These are phyloP conservation scores for Scheffersomyces stambukii DNA, from an alignment of 1,139 yeast species.

Conservation along the genomic window DNA sequence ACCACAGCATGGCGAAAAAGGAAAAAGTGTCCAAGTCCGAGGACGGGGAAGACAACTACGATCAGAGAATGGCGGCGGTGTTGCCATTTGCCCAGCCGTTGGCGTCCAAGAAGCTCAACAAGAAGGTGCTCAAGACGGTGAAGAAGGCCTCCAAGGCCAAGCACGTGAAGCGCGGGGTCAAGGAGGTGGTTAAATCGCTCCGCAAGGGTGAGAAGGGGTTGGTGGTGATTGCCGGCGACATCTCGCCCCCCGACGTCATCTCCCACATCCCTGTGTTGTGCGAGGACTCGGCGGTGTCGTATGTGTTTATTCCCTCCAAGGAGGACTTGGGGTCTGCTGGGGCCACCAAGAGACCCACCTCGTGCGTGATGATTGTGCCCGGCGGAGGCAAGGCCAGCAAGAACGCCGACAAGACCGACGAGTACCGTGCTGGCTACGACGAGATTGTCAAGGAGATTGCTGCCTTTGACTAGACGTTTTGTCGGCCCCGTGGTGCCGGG, in stretches of 20 bases:
- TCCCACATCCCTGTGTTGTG: slow-evolving; percentile 97
- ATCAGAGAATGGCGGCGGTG: slow-evolving; percentile 82
- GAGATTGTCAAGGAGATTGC: slow-evolving; percentile 88
- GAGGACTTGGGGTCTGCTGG: slow-evolving; percentile 99
- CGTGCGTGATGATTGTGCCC: slow-evolving; percentile 96
- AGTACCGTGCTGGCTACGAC: slow-evolving; percentile 88
- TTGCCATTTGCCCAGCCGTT: slow-evolving; percentile 92
- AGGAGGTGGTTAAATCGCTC: slow-evolving; percentile 96
- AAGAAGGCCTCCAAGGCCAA: slow-evolving; percentile 97
- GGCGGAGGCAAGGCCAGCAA: slow-evolving; percentile 88
- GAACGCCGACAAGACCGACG: slow-evolving; percentile 75
- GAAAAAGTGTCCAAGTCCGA: slow-evolving; percentile 42
- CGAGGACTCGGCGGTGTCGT: slow-evolving; percentile 91
- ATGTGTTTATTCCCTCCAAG: slow-evolving; percentile 89
- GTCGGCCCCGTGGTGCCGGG: background rate
- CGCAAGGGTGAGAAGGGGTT: slow-evolving; percentile 98
- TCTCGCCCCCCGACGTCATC: slow-evolving; percentile 94
- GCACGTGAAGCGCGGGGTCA: slow-evolving; percentile 97
- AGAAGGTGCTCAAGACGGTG: slow-evolving; percentile 90
- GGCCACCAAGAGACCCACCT: slow-evolving; percentile 98
- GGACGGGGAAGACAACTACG: slow-evolving; percentile 74
- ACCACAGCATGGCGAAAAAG: slow-evolving; percentile 25
- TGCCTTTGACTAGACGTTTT: background rate
- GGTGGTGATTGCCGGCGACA: slow-evolving; percentile 95
- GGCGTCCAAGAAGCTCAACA: slow-evolving; percentile 94